A percentile compares a stretch with the other conserved stretches of the same genome.
phyloP scores from a whole-genome alignment of 176 grass and related monocot genomes.

The Guadua angustifolia region DNA sequence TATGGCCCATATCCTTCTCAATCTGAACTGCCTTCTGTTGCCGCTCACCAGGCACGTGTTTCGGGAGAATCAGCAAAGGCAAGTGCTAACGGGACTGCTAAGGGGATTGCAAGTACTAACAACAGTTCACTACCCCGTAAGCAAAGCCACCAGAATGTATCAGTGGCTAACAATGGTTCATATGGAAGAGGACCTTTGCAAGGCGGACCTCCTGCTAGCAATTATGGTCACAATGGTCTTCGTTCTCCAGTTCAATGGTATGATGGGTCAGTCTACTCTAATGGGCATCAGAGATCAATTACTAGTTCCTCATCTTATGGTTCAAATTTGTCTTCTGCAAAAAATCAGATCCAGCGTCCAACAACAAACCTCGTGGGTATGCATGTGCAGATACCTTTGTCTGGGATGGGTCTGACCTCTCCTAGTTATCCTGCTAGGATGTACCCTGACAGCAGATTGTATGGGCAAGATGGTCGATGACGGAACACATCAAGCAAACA shows the following conservation, averaged over 20 bases:
- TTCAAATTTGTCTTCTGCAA: constrained; percentile 51
- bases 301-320: constrained; percentile 61
- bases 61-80: constrained; percentile 56
- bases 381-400: constrained; percentile 52
- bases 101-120: constrained; percentile 52
- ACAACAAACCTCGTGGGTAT: constrained; percentile 69
- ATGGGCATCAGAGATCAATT: constrained; percentile 69
- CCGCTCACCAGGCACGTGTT: constrained; percentile 51
- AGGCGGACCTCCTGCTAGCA: constrained; percentile 59
- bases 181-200: constrained; percentile 60
- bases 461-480: constrained; percentile 59
- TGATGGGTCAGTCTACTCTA: constrained; percentile 66
- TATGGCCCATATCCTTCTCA: constrained; percentile 82
- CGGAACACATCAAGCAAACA: too few relatives aligned
- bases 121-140: constrained; percentile 47
- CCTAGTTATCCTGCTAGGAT: constrained; percentile 65
- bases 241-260: constrained; percentile 71
- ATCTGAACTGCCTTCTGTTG: constrained; percentile 53
- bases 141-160: constrained; percentile 61
- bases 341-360: constrained; percentile 69
- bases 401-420: constrained; percentile 71
- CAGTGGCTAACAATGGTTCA: constrained; percentile 49
- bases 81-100: constrained; percentile 46
- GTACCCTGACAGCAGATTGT: constrained; percentile 71
- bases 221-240: constrained; percentile 59